Conservation (phyloP, 192 early-diverging fungal species). For the Thoreauomyces humboldtii region DNA sequence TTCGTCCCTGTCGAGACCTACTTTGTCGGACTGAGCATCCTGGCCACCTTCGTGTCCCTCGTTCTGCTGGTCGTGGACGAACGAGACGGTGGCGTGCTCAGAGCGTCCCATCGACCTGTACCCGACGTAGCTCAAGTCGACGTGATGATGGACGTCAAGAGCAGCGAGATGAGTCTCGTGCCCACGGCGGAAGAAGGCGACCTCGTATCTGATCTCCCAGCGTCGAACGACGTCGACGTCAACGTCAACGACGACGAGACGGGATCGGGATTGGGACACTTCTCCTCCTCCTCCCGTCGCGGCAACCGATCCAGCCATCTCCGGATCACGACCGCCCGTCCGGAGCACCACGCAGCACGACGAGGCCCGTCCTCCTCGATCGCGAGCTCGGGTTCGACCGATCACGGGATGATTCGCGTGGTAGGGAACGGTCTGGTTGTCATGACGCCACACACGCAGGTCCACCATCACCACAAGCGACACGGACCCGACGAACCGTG, state of each 20-base stretch:
- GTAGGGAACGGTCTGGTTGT: conserved; percentile 40
- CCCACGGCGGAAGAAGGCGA: background rate
- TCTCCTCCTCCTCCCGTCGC: no score
- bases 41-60: conserved; percentile 16
- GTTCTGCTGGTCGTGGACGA: conserved; percentile 19
- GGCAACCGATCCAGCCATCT: no score
- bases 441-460: conserved; percentile 30
- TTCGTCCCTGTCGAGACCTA: conserved; percentile 24
- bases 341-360: background rate
- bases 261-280: background rate
- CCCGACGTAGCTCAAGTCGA: background rate
- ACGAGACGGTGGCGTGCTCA: conserved; percentile 19
- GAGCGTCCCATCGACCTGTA: background rate
- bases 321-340: no score
- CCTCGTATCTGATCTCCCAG: background rate
- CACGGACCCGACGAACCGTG: background rate
- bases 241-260: conserved; percentile 12
- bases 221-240: background rate
- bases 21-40: conserved; percentile 31
- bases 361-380: background rate
- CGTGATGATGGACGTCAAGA: background rate
- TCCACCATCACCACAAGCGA: conserved; percentile 38
- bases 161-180: background rate
- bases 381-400: background rate
- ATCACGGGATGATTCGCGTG: conserved; percentile 19